A percentile compares a stretch with the other conserved stretches of the same genome.
These are phyloP conservation scores for Ruellia speciosa DNA, from an alignment of 305 asterid genomes.

Conservation along the genomic window DNA sequence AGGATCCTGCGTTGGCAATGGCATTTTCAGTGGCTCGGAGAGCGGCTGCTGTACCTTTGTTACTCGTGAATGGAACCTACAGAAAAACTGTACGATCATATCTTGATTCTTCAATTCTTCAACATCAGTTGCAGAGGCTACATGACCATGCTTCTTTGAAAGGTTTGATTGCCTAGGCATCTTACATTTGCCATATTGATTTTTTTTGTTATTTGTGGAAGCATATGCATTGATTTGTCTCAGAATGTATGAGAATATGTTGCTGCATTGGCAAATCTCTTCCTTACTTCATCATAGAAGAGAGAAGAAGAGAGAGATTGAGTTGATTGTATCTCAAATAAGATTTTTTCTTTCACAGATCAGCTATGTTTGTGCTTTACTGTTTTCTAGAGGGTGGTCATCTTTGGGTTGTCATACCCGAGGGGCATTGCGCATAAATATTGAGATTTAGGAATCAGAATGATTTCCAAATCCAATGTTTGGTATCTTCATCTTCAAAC, in stretches of 20 bases:
- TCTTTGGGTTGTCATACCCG: background rate
- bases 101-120: constrained; percentile 93
- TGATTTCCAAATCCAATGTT: too few species aligned
- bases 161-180: constrained; percentile 39
- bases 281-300: constrained; percentile 9
- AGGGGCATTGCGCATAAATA: background rate
- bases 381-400: background rate
- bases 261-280: constrained; percentile 4
- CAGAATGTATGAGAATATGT: background rate
- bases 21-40: constrained; percentile 92
- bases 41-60: constrained; percentile 89
- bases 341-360: background rate
- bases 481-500: too few species aligned
- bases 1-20: constrained; percentile 95
- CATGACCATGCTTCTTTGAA: constrained; percentile 73
- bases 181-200: background rate
- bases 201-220: constrained; percentile 7
- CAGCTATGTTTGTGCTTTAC: background rate
- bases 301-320: constrained; percentile 3
- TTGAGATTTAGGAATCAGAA: too few species aligned
- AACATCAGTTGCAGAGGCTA: constrained; percentile 87
- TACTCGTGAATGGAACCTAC: constrained; percentile 94
- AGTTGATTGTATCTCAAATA: constrained; percentile 2
- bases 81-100: constrained; percentile 85
- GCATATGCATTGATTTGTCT: constrained; percentile 6